Evolutionary conservation across 805 yeast genomes (phyloP).

Genomic region (Cyberlindnera maritima): DNA sequence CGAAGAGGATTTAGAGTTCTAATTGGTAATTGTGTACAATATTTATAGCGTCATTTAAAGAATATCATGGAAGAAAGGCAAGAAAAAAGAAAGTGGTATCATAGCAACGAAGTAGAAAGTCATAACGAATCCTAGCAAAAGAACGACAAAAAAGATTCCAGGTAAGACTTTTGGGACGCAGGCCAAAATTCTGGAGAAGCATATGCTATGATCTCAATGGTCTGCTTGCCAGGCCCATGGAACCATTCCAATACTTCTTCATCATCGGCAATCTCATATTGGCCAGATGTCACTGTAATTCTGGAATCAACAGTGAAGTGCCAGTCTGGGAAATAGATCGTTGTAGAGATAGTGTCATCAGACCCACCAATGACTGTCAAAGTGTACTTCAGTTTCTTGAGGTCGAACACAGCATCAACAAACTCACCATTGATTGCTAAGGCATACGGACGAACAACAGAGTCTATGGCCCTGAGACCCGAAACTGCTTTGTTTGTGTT

Average conservation of each 20-base stretch:
- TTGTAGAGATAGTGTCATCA: slow-evolving; percentile 42
- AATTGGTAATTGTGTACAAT: neutral
- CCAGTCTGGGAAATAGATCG: slow-evolving; percentile 66
- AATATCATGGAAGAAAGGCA: slow-evolving; percentile 1
- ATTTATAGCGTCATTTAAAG: neutral
- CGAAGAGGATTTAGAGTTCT: slow-evolving; percentile 16
- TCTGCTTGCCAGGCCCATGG: slow-evolving; percentile 47
- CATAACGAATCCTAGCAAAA: slow-evolving; percentile 7
- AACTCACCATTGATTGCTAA: slow-evolving; percentile 61
- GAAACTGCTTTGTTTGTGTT: slow-evolving; percentile 2
- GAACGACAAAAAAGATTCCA: slow-evolving; percentile 14
- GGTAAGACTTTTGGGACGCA: slow-evolving; percentile 2
- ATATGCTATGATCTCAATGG: slow-evolving; percentile 26
- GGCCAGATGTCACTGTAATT: slow-evolving; percentile 56
- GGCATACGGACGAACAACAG: slow-evolving; percentile 78
- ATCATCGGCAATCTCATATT: slow-evolving; percentile 45
- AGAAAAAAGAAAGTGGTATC: slow-evolving; percentile 1
- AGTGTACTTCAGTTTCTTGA: slow-evolving; percentile 43
- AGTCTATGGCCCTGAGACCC: slow-evolving; percentile 74
- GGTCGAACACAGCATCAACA: slow-evolving; percentile 54
- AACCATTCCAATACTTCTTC: slow-evolving; percentile 68
- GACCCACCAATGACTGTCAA: slow-evolving; percentile 41
- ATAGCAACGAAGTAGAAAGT: neutral
- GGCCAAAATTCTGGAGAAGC: neutral
- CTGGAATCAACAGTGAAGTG: slow-evolving; percentile 57